These are phyloP conservation scores for Candida sp. DNA, from an alignment of 1,139 yeast species.

Conservation along the genomic window DNA sequence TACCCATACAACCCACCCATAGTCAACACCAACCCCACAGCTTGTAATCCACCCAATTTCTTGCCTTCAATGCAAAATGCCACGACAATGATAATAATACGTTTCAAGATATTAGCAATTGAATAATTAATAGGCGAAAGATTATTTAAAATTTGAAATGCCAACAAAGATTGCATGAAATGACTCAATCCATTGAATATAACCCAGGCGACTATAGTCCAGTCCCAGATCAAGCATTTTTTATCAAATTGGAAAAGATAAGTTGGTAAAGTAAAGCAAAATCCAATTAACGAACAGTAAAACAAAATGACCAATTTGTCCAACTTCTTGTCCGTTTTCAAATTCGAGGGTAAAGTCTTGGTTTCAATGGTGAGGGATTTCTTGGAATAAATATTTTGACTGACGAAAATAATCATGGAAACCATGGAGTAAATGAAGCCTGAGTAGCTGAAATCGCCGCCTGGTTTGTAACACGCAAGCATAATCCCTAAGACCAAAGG, in stretches of 20 bases:
- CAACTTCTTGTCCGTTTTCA: slow-evolving; percentile 38
- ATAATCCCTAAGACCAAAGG: slow-evolving; percentile 84
- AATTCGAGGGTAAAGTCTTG: slow-evolving; percentile 18
- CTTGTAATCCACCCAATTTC: slow-evolving; percentile 49
- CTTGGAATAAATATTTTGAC: slow-evolving; percentile 91
- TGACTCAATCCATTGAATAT: slow-evolving; percentile 73
- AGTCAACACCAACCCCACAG: slow-evolving; percentile 69
- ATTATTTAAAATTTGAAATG: slow-evolving; percentile 84
- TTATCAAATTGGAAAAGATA: slow-evolving; percentile 40
- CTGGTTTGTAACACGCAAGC: slow-evolving; percentile 65
- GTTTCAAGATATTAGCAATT: slow-evolving; percentile 82
- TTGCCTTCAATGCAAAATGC: slow-evolving; percentile 82
- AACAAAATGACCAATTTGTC: slow-evolving; percentile 83
- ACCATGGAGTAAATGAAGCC: slow-evolving; percentile 77
- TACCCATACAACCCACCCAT: slow-evolving; percentile 60
- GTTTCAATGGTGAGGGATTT: slow-evolving; percentile 57
- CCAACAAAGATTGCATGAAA: slow-evolving; percentile 80
- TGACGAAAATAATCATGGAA: slow-evolving; percentile 83
- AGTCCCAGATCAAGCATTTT: slow-evolving; percentile 9
- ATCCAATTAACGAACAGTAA: slow-evolving; percentile 83
- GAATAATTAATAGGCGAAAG: slow-evolving; percentile 89
- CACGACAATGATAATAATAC: slow-evolving; percentile 79
- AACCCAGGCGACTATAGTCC: slow-evolving; percentile 31
- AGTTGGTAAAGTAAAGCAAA: slow-evolving; percentile 70
- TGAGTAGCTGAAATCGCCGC: slow-evolving; percentile 10